These are phyloP conservation scores for Vachellia collinsii DNA, from an alignment of 306 rosid species.

Conservation along the genomic window DNA sequence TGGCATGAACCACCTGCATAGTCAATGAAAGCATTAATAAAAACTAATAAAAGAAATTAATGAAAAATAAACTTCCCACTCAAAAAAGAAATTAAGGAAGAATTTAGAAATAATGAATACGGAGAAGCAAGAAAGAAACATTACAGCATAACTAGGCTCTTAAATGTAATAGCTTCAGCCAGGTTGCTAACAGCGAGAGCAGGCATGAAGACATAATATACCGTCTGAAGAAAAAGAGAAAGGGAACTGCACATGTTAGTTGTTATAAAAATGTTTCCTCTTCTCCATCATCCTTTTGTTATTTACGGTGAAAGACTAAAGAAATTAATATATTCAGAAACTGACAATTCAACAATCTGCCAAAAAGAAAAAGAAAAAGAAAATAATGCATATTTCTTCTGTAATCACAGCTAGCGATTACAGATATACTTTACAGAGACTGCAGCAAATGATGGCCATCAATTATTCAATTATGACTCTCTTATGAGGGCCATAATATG, in stretches of 20 bases:
- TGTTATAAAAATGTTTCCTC: not conserved
- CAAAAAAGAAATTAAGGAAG: not conserved
- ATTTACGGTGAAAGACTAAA: not conserved
- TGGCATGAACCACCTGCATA: slow-evolving; percentile 58
- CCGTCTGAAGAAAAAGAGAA: slow-evolving; percentile 29
- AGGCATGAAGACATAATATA: slow-evolving; percentile 41
- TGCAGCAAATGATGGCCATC: not conserved
- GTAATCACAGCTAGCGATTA: not conserved
- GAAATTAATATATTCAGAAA: not conserved
- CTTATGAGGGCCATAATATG: not conserved
- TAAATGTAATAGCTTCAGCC: slow-evolving; percentile 43
- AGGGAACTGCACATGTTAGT: not conserved
- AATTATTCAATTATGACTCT: not conserved
- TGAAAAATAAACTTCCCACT: not conserved
- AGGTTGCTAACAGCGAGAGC: slow-evolving; percentile 42
- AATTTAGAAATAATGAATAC: not conserved
- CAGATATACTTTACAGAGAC: not conserved
- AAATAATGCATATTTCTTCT: no score
- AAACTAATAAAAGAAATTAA: not conserved
- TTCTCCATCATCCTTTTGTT: not conserved
- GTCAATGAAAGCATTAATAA: not conserved
- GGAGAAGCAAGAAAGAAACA: slow-evolving; percentile 31
- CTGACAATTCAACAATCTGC: slow-evolving; percentile 1
- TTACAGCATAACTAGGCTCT: slow-evolving; percentile 40
- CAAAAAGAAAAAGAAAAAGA: not conserved